A percentile compares a stretch with the other conserved stretches of the same genome.
Evolutionary conservation across 371 early-diverging fungal species (phyloP).

Genomic region (Apophysomyces sp.): DNA sequence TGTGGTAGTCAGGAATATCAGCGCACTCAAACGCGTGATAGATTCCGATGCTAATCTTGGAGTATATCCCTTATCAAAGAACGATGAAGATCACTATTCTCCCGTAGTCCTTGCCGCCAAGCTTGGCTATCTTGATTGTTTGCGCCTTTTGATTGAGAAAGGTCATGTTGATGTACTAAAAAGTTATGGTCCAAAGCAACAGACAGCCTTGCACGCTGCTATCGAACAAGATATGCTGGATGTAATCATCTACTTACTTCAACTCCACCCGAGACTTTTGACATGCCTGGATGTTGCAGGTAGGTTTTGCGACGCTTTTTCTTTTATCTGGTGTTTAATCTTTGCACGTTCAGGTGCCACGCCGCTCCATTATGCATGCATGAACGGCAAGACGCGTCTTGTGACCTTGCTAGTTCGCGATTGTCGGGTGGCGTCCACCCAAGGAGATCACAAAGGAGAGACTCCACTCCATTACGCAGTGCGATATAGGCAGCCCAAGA

Average conservation of each 20-base stretch:
- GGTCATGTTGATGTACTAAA: slow-evolving; percentile 19
- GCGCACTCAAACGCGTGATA: slow-evolving; percentile 25
- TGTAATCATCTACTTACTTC: slow-evolving; percentile 23
- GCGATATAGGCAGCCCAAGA: slow-evolving; percentile 26
- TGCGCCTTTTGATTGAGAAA: slow-evolving; percentile 27
- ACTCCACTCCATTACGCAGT: slow-evolving; percentile 47
- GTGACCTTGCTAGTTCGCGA: slow-evolving; percentile 27
- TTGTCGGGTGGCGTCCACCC: slow-evolving; percentile 15
- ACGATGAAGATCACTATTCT: slow-evolving; percentile 16
- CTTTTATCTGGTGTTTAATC: neutral
- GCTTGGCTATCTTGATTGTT: slow-evolving; percentile 32
- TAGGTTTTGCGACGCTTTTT: neutral
- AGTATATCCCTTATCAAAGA: slow-evolving; percentile 21
- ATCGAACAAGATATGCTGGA: slow-evolving; percentile 26
- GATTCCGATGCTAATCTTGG: slow-evolving; percentile 38
- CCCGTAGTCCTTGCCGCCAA: slow-evolving; percentile 41
- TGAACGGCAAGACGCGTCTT: slow-evolving; percentile 24
- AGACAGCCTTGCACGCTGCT: slow-evolving; percentile 41
- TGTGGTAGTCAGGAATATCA: slow-evolving; percentile 28
- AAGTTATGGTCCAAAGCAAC: slow-evolving; percentile 27
- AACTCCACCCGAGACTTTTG: slow-evolving; percentile 17
- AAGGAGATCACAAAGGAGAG: slow-evolving; percentile 34
- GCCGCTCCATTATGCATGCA: slow-evolving; percentile 48
- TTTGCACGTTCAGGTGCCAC: slow-evolving; percentile 30
- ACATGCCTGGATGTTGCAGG: slow-evolving; percentile 28